Evolutionary conservation across 2,329 filamentous ascomycete species (phyloP).

Genomic region (Stachybotrys elegans): DNA sequence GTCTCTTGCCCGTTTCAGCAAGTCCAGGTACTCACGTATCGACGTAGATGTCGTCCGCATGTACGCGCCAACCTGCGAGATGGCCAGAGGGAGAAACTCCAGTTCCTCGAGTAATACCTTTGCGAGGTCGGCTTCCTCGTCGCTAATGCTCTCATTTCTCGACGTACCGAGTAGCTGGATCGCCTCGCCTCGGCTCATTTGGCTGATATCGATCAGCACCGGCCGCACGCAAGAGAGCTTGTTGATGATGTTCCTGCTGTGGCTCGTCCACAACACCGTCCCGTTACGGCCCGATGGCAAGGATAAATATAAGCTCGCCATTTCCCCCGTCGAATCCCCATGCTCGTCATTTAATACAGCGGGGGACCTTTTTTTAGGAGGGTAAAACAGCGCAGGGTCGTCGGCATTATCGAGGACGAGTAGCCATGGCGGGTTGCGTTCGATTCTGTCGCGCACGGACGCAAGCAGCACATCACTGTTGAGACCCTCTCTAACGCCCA

Average conservation of each 20-base stretch:
- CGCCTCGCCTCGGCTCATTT: neutral
- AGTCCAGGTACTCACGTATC: neutral
- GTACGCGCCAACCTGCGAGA: neutral
- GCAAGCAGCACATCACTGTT: neutral
- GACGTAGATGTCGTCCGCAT: neutral
- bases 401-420: neutral
- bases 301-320: neutral
- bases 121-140: neutral
- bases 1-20: neutral
- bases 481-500: neutral
- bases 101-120: neutral
- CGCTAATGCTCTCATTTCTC: neutral
- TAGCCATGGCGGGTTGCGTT: neutral
- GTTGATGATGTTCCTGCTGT: neutral
- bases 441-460: neutral
- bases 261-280: neutral
- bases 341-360: neutral
- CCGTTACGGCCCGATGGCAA: neutral
- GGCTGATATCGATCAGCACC: neutral
- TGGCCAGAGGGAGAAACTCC: neutral
- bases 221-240: neutral
- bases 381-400: neutral
- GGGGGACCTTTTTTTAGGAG: too few relatives aligned
- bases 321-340: too few relatives aligned
- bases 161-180: neutral